Percentiles rank a stretch among this genome's conserved stretches.
These are phyloP conservation scores for Atkinsonella texensis DNA, from an alignment of 2,329 filamentous ascomycete genomes.

Conservation along the genomic window DNA sequence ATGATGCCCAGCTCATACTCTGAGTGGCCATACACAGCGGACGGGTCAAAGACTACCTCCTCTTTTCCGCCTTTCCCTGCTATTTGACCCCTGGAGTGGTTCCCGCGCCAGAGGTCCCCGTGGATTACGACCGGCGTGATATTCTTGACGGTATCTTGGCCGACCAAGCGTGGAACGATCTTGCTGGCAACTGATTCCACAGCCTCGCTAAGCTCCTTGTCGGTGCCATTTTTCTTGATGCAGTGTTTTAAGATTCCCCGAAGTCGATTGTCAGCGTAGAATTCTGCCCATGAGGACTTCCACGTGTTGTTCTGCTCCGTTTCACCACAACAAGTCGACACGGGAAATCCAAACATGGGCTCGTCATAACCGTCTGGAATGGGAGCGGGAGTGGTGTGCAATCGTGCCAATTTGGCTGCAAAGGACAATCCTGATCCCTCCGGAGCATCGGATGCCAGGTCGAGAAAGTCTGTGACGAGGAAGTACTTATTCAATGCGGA, in stretches of 20 bases:
- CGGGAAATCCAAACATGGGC: slow-evolving; percentile 72
- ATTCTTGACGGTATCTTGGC: slow-evolving; percentile 48
- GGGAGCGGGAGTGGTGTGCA: slow-evolving; percentile 68
- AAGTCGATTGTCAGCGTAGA: slow-evolving; percentile 69
- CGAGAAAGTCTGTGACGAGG: slow-evolving; percentile 69
- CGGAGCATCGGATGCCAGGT: slow-evolving; percentile 38
- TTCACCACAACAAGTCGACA: slow-evolving; percentile 75
- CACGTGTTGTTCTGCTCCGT: slow-evolving; percentile 72
- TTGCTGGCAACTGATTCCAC: slow-evolving; percentile 50
- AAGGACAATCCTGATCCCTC: slow-evolving; percentile 43
- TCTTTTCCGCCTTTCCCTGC: slow-evolving; percentile 42
- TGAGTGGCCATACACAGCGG: slow-evolving; percentile 69
- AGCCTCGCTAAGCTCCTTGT: slow-evolving; percentile 46
- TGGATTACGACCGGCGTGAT: slow-evolving; percentile 74
- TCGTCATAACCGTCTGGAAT: slow-evolving; percentile 42
- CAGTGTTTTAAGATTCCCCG: slow-evolving; percentile 48
- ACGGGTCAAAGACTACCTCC: slow-evolving; percentile 74
- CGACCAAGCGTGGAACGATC: slow-evolving; percentile 68
- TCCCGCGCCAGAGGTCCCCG: slow-evolving; percentile 90
- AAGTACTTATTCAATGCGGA: slow-evolving; percentile 40
- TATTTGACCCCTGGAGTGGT: slow-evolving; percentile 57
- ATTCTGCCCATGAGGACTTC: slow-evolving; percentile 65
- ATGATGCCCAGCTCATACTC: slow-evolving; percentile 93
- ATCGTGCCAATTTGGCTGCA: slow-evolving; percentile 62
- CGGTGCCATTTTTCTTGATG: slow-evolving; percentile 49